Conservation (phyloP, 2,329 filamentous ascomycete species). For the Fusarium concolor region DNA sequence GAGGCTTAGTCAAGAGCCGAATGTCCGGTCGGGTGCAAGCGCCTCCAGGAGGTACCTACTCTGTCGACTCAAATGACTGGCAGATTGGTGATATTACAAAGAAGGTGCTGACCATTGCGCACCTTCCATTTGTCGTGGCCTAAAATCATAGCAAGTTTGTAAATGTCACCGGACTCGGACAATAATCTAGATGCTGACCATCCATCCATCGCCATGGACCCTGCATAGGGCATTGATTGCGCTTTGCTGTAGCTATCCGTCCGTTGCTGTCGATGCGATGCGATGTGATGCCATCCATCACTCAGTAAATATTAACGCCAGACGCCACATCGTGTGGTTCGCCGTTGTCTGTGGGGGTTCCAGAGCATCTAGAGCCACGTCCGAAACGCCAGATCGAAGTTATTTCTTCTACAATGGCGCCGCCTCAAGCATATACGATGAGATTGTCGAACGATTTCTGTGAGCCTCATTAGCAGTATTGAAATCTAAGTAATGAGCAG, state of each 20-base stretch:
- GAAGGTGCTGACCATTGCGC: slow-evolving; percentile 1
- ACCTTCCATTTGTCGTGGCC: neutral
- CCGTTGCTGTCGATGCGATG: neutral
- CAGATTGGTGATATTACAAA: slow-evolving; percentile 9
- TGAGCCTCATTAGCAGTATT: neutral
- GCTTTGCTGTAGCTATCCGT: neutral
- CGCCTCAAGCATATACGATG: slow-evolving; percentile 11
- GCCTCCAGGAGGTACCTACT: slow-evolving; percentile 10
- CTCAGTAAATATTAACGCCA: slow-evolving; percentile 17
- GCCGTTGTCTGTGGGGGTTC: slow-evolving; percentile 7
- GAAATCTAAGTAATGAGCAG: neutral
- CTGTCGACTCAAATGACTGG: slow-evolving; percentile 12
- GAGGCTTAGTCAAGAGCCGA: slow-evolving; percentile 5
- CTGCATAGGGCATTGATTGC: slow-evolving; percentile 1
- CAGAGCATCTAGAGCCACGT: slow-evolving; percentile 16
- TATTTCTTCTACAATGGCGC: slow-evolving; percentile 20
- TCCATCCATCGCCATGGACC: slow-evolving; percentile 6
- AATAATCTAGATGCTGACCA: slow-evolving; percentile 17
- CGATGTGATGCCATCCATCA: slow-evolving; percentile 7
- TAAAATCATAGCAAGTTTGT: neutral
- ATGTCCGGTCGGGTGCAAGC: slow-evolving; percentile 1
- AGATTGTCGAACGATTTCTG: neutral
- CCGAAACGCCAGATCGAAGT: slow-evolving; percentile 15
- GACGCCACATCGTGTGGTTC: slow-evolving; percentile 32
- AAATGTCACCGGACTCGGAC: slow-evolving; percentile 1